phyloP scores from a whole-genome alignment of 169 alveolate genomes.

The Cryptosporidium sp. region DNA sequence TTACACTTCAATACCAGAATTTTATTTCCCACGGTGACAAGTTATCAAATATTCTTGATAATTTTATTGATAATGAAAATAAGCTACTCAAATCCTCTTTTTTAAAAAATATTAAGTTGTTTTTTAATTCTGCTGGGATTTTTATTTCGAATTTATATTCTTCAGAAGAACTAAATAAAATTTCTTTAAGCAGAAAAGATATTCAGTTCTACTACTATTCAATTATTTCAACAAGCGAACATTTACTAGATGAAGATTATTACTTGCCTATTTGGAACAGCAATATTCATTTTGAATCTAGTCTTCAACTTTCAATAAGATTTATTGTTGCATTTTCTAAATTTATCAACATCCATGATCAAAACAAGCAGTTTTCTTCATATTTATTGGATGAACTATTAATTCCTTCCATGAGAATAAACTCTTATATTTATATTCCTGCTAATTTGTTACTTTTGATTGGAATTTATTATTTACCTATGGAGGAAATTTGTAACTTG shows the following conservation, averaged over 20 bases:
- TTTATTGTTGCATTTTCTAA: constrained; percentile 33
- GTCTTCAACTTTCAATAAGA: constrained; percentile 31
- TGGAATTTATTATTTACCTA: constrained; percentile 38
- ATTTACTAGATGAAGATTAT: constrained; percentile 25
- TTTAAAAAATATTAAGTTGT: constrained; percentile 20
- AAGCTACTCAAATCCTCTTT: constrained; percentile 25
- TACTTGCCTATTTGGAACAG: constrained; percentile 49
- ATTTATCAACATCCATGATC: background rate
- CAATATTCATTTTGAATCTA: constrained; percentile 34
- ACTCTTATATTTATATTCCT: constrained; percentile 33
- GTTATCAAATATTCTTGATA: constrained; percentile 11
- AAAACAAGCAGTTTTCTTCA: constrained; percentile 2
- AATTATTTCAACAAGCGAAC: constrained; percentile 64
- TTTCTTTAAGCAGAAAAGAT: background rate
- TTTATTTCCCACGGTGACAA: constrained; percentile 11
- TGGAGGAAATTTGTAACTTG: constrained; percentile 6
- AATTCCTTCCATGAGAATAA: constrained; percentile 21
- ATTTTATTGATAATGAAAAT: background rate
- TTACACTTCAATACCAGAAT: constrained; percentile 52
- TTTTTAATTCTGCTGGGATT: constrained; percentile 51
- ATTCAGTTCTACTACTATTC: constrained; percentile 31
- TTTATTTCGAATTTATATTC: constrained; percentile 29
- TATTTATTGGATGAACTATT: constrained; percentile 29
- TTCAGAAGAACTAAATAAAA: background rate
- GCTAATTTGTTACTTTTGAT: constrained; percentile 14